Conservation (phyloP, 257 asterid species). For the Ajuga chamaepitys region DNA sequence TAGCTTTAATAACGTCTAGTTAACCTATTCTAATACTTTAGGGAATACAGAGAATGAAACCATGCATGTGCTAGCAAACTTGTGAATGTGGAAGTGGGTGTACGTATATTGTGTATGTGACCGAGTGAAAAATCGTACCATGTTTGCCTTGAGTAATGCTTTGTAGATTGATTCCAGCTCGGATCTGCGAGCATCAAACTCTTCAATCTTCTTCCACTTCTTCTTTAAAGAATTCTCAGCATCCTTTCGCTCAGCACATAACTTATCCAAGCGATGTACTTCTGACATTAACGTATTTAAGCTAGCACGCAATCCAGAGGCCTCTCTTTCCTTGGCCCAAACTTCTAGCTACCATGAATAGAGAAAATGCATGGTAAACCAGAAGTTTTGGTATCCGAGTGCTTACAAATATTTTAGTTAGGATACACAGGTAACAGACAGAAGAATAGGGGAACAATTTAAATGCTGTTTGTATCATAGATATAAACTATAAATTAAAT, state of each 20-base stretch:
- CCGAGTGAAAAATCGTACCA: slow-evolving; percentile 40
- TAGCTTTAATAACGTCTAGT: neutral
- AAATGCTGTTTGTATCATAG: neutral
- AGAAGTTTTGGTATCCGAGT: neutral
- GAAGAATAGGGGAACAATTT: neutral
- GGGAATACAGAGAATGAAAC: slow-evolving; percentile 6
- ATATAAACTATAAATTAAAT: neutral
- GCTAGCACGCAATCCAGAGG: slow-evolving; percentile 85
- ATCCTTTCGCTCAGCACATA: slow-evolving; percentile 95
- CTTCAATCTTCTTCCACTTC: slow-evolving; percentile 99
- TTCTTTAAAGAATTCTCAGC: slow-evolving; percentile 90
- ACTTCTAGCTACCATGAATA: slow-evolving; percentile 66
- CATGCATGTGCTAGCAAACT: neutral
- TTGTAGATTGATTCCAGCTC: slow-evolving; percentile 86
- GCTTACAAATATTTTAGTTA: neutral
- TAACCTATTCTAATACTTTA: neutral
- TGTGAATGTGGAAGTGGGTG: neutral
- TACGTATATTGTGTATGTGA: neutral
- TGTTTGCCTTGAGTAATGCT: slow-evolving; percentile 77
- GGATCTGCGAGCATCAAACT: slow-evolving; percentile 94
- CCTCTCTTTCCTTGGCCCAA: slow-evolving; percentile 98
- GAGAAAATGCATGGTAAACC: slow-evolving; percentile 16
- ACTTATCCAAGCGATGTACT: slow-evolving; percentile 76
- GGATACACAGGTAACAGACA: neutral
- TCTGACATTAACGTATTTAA: slow-evolving; percentile 76